These are phyloP conservation scores for Podaxis sp. DNA, from an alignment of 768 basidiomycete genomes.

Conservation along the genomic window DNA sequence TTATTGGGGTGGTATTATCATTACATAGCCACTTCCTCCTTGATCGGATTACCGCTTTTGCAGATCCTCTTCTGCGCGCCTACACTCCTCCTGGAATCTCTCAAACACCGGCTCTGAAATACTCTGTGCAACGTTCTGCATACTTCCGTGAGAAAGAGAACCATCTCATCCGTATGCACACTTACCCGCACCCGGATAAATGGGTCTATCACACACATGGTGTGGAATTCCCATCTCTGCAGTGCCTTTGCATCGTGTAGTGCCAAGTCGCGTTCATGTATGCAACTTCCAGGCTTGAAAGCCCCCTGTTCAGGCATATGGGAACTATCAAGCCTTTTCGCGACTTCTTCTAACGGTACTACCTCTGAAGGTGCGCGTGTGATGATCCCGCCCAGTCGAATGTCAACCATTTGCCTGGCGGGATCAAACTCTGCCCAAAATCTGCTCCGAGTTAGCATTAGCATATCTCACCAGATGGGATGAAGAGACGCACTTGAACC, in stretches of 20 bases:
- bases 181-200: slow-evolving; percentile 38
- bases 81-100: slow-evolving; percentile 7
- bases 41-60: slow-evolving; percentile 7
- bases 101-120: slow-evolving; percentile 7
- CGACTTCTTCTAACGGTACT: background rate
- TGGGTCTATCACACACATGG: slow-evolving; percentile 33
- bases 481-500: slow-evolving; percentile 39
- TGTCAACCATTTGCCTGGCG: slow-evolving; percentile 27
- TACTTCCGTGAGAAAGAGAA: background rate
- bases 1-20: slow-evolving; percentile 6
- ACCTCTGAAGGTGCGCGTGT: slow-evolving; percentile 10
- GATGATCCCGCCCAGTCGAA: slow-evolving; percentile 40
- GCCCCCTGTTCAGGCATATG: background rate
- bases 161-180: background rate
- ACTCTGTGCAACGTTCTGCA: slow-evolving; percentile 7
- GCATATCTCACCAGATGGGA: background rate
- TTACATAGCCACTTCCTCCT: slow-evolving; percentile 13
- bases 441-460: slow-evolving; percentile 25
- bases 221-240: slow-evolving; percentile 6
- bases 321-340: background rate
- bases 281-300: background rate
- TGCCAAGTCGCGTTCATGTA: background rate
- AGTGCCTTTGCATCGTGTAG: background rate
- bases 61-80: slow-evolving; percentile 3
- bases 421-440: slow-evolving; percentile 46